Base-by-base conservation (phyloP, 2,329 filamentous ascomycete species). In the Colletotrichum nymphaeae region DNA sequence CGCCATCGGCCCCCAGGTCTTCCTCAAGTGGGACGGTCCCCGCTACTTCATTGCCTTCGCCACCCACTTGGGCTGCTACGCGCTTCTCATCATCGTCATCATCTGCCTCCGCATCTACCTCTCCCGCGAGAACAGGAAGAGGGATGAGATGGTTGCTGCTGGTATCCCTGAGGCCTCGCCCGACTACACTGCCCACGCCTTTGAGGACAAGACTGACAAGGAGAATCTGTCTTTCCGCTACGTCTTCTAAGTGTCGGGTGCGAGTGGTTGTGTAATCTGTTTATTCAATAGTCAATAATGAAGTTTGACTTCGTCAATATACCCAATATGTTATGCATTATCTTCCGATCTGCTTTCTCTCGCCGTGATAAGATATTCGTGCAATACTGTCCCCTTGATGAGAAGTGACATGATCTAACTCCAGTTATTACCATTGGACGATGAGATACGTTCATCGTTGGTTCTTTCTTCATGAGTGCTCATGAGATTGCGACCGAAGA, bases 11-110 rank as follows among this genome's bases (percentile, higher is more conserved):
- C 91, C 91, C 1, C 91, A 93, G 78, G 89, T 93, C 0, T 93
- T 93, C 81, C 85, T 91, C 8, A 81, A 83, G 22, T 84, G 84
- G 78, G 90, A 94, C 77, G 85, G 84, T 0, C 92, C 93, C 0
- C 86, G 89, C 9, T 94, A 94, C 80, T 90, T 91, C 77, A 93
- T 90, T 73, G 93, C 93, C 1, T 93, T 93, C 73, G 86, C 90
- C 6, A 92, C 91, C 1, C 92, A 94, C 77, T 84, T 94, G 9
- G 92, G 90, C 16, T 94, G 93, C 82, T 94, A 94, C 79, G 82
- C 84, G 0, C 82, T 89, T 32, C 84, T 93, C 28, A 88, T 92
- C 1, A 32, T 90, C 4, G 86, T 90, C 5, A 86, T 93, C 24
- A 64, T 90, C 2, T 86, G 83, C 74, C 83, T 93, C 76, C 84